Base-by-base conservation (phyloP, 2,329 filamentous ascomycete species). In the Sporothrix euskadiensis region DNA sequence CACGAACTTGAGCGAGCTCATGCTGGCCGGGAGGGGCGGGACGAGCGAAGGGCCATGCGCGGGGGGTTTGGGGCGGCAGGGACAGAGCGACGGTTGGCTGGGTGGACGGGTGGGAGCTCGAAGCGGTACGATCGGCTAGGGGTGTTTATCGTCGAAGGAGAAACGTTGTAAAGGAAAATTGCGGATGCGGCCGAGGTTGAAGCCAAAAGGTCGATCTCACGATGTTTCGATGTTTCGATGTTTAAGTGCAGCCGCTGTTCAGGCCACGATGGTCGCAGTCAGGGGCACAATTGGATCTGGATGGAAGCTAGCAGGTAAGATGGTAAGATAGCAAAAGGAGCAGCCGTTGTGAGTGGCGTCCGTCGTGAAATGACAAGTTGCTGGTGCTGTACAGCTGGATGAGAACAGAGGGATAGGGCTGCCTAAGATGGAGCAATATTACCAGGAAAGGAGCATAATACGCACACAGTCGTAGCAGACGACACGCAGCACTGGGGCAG, bases 1-100 rank as follows among this genome's bases (percentile, higher is more conserved):
- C 79, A 99, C 94, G 81, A 99, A 99, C 79, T 98, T 94, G 79
- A 97, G 91, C 77, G 96, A 98, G 87, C 92, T 97, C 85, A 97
- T 92, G 78, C 89, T 91, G 80, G 89, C 79, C 84, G 80, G 78
- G 78, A 76, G 78, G 78, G 77, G 75, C 76, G 77, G 80, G 78
- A 80, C 80, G 78, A 77, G 76, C 81, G 78, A 82, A 81, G 78
- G 81, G 83, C 81, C 85, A 87, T 87, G 81, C 84, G 85, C 75
- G 71, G 71, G 61, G 35, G 69, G 22, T 47, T 49, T 5, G 22
- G 2, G 54, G 39, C n/a, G 32, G 35, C 41, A 41, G 19, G 30
- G 56, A 9, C 19, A 44, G 56, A 49, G 35, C 3, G 35, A 12
- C 12, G 32, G 19, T 16, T 54, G 10, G 22, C 14, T 22, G 65